Base-by-base conservation (phyloP, 371 early-diverging fungal genomes). In the Mortierella sp. region DNA sequence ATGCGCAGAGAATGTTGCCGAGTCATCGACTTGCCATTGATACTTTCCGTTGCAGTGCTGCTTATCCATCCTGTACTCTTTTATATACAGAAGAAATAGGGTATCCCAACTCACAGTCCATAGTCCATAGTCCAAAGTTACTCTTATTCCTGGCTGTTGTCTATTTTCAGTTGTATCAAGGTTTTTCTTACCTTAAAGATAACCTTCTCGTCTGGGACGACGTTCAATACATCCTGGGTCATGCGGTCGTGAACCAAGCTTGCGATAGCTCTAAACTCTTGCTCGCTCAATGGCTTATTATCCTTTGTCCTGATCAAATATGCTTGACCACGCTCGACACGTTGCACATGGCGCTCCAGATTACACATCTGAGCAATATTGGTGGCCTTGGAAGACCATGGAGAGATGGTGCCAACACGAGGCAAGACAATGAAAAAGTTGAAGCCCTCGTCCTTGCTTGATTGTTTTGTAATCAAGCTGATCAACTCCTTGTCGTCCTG, bases 371-470 rank as follows among this genome's bases (percentile, higher is more conserved):
- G 90, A 7, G 95, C 95, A 84, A 98, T 98, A 71, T 98, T 97
- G 48, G 98, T 97, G 3, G 99, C 99, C 87, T 98, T 98, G 66
- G 97, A 96, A 4, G 97, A 97, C 99, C 99, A 98, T n/a, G 99
- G 98, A 10, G 97, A 96, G 69, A 97, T 98, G 43, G 98, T 97
- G 43, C 98, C 98, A 63, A 91, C 88, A 22, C 98, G 92, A 3
- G 99, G 99, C 62, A 94, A 80, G 33, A 96, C 93, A 64, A 92
- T 75, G 36, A 92, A 83, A 61, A 88, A 84, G 11, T 87, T 84
- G 50, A 77, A 78, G 8, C 79, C 67, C 36, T 69, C 36, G 50
- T 84, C 73, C 22, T 72, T 65, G n/a, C 67, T 59, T 5, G 52
- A 36, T 15, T 69, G 67, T 59, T 73, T 72, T 21, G 76, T 70